Evolutionary conservation across 2,329 filamentous ascomycete species (phyloP).

Genomic region (Acrocalymma vagum): DNA sequence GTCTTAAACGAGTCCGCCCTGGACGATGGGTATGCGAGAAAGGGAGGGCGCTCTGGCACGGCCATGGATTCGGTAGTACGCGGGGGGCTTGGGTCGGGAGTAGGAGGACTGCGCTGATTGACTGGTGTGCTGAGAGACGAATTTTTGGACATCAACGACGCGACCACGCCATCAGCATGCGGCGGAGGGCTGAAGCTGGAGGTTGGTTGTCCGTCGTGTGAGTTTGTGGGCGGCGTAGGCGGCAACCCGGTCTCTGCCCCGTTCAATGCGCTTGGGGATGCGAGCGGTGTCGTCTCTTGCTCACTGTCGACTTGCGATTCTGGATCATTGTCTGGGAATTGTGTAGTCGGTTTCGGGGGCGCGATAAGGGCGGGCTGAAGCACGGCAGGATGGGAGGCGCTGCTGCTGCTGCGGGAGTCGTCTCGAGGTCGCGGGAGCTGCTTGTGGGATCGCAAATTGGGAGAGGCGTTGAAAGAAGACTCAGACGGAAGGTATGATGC

Average conservation of each 20-base stretch:
- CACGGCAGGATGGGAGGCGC: conserved; percentile 28
- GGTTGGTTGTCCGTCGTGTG: conserved; percentile 37
- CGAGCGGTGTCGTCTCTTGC: conserved; percentile 36
- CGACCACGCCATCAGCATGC: conserved; percentile 51
- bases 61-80: conserved; percentile 32
- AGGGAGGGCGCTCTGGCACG: conserved; percentile 31
- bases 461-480: conserved; percentile 36
- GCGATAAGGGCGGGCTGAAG: conserved; percentile 33
- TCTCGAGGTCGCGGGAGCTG: conserved; percentile 36
- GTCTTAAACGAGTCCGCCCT: conserved; percentile 57
- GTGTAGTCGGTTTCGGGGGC: conserved; percentile 14
- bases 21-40: conserved; percentile 50
- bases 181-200: conserved; percentile 32
- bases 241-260: conserved; percentile 50
- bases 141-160: conserved; percentile 49
- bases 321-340: conserved; percentile 40
- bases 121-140: conserved; percentile 52
- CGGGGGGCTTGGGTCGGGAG: conserved; percentile 48
- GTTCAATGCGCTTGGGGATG: conserved; percentile 32
- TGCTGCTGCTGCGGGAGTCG: conserved; percentile 31
- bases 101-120: conserved; percentile 50
- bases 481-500: conserved; percentile 42
- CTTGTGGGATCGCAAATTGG: conserved; percentile 35
- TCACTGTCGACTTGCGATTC: conserved; percentile 31
- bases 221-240: conserved; percentile 55